phyloP scores from a whole-genome alignment of 2,329 filamentous ascomycete species.

The Epicoccum sorghinum region DNA sequence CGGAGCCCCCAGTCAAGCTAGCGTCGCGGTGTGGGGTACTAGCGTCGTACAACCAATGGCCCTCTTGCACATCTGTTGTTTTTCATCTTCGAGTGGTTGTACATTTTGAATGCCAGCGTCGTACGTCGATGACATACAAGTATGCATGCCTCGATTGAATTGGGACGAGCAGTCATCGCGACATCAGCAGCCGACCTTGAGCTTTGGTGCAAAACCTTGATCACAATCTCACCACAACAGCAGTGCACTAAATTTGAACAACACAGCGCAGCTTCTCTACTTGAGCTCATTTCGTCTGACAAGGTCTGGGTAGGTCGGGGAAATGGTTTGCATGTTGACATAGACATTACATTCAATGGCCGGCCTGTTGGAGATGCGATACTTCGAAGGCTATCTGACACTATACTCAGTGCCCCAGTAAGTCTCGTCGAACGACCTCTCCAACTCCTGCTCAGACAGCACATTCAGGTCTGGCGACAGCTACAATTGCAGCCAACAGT shows the following conservation, averaged over 20 bases:
- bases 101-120: slow-evolving; percentile 4
- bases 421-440: slow-evolving; percentile 2
- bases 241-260: slow-evolving; percentile 31
- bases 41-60: slow-evolving; percentile 10
- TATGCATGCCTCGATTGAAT: slow-evolving; percentile 39
- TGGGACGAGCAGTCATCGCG: slow-evolving; percentile 44
- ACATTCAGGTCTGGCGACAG: slow-evolving; percentile 43
- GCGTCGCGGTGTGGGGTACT: slow-evolving; percentile 25
- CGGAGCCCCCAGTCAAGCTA: slow-evolving; percentile 22
- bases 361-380: slow-evolving; percentile 29
- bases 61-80: slow-evolving; percentile 2
- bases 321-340: slow-evolving; percentile 39
- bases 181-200: slow-evolving; percentile 32
- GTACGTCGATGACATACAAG: slow-evolving; percentile 4
- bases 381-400: slow-evolving; percentile 27
- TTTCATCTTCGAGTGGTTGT: neutral
- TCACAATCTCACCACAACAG: slow-evolving; percentile 42
- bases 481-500: slow-evolving; percentile 35
- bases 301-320: slow-evolving; percentile 43
- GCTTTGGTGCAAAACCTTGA: slow-evolving; percentile 46
- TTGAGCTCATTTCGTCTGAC: slow-evolving; percentile 32
- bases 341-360: slow-evolving; percentile 33
- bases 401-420: slow-evolving; percentile 39
- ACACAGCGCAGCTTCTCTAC: slow-evolving; percentile 18
- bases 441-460: neutral